Percentiles rank a stretch among this genome's conserved stretches.
Evolutionary conservation across 2,329 filamentous ascomycete genomes (phyloP).

Genomic region (Claviceps sp.): DNA sequence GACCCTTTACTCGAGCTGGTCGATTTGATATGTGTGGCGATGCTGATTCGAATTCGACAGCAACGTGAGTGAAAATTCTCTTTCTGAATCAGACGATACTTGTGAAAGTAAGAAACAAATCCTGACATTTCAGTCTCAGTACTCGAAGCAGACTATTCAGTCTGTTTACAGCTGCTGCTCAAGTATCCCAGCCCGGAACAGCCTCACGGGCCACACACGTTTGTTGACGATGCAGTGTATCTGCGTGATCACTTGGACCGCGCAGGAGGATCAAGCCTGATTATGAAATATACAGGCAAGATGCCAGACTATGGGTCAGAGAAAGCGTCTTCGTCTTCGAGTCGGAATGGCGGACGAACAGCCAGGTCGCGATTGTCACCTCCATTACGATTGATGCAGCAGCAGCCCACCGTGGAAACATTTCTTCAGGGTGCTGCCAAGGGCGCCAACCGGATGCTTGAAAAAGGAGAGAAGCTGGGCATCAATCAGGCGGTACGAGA

Average conservation of each 20-base stretch:
- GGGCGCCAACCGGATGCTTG: conserved; percentile 59
- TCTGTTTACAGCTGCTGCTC: conserved; percentile 66
- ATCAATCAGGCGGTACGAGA: conserved; percentile 73
- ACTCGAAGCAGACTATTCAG: conserved; percentile 75
- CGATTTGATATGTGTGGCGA: conserved; percentile 83
- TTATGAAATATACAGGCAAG: conserved; percentile 56
- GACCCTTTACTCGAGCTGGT: conserved; percentile 69
- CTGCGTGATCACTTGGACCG: conserved; percentile 50
- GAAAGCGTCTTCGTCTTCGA: conserved; percentile 8
- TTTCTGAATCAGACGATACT: background rate
- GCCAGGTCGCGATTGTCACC: conserved; percentile 32
- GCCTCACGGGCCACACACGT: conserved; percentile 56
- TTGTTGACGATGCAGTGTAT: conserved; percentile 76
- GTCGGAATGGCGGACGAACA: conserved; percentile 22
- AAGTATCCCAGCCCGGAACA: conserved; percentile 61
- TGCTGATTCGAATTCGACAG: conserved; percentile 88
- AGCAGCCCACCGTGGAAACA: conserved; percentile 50
- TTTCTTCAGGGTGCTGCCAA: conserved; percentile 66
- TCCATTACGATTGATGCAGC: conserved; percentile 37
- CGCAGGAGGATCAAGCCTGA: conserved; percentile 49
- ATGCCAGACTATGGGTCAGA: conserved; percentile 22
- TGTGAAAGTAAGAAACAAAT: background rate
- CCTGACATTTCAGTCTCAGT: conserved; percentile 36
- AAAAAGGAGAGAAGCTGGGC: conserved; percentile 61
- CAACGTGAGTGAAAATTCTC: conserved; percentile 43